phyloP scores from a whole-genome alignment of 225 moss, liverwort and hornwort species.

The Pleurozium schreberi region DNA sequence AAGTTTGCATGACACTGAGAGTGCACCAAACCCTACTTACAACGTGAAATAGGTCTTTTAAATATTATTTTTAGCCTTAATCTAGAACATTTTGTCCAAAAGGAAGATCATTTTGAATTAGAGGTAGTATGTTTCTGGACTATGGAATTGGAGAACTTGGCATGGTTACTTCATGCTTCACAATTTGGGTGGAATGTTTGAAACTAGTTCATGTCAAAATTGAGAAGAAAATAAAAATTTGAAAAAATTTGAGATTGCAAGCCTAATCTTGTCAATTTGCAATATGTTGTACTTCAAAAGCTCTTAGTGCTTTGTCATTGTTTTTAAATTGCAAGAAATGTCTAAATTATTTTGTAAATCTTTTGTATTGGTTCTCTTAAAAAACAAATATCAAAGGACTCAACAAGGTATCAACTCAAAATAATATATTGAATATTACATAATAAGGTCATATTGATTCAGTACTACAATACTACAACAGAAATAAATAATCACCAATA shows the following conservation, averaged over 20 bases:
- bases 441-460: neutral
- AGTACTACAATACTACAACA: neutral
- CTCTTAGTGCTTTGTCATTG: neutral
- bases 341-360: neutral
- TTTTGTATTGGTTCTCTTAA: neutral
- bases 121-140: too few relatives aligned
- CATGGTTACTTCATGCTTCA: neutral
- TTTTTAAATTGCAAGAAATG: neutral
- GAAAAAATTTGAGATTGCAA: neutral
- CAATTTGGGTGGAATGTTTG: too few relatives aligned
- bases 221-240: neutral
- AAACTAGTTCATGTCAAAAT: neutral
- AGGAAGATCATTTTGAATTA: too few relatives aligned
- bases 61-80: too few relatives aligned
- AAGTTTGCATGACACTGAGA: too few relatives aligned
- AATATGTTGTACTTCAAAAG: neutral
- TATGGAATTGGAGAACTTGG: neutral
- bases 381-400: neutral
- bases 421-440: rapidly evolving
- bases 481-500: too few relatives aligned
- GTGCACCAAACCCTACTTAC: too few relatives aligned
- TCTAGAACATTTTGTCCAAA: too few relatives aligned
- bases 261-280: neutral
- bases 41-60: too few relatives aligned
- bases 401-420: too few relatives aligned